Evolutionary conservation across 1,284 basidiomycete species (phyloP).

Genomic region (Tremellales sp.): DNA sequence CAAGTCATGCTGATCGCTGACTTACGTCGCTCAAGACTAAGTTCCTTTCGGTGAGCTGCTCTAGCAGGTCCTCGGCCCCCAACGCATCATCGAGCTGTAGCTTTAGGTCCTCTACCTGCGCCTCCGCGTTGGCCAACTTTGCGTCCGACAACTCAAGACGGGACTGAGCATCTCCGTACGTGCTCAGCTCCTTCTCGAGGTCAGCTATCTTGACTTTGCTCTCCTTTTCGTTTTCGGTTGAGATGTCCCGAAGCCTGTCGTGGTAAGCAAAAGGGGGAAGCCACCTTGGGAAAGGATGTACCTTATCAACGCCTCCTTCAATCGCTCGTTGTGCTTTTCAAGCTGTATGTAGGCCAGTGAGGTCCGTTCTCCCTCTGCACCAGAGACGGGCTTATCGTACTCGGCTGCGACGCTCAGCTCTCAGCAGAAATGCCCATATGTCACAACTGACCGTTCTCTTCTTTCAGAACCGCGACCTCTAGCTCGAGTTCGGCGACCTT

Average conservation of each 20-base stretch:
- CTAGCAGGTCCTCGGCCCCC: slow-evolving; percentile 92
- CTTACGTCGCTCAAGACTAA: slow-evolving; percentile 78
- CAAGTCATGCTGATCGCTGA: slow-evolving; percentile 1
- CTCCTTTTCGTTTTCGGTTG: slow-evolving; percentile 80
- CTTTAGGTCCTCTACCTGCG: slow-evolving; percentile 90
- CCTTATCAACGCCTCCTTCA: slow-evolving; percentile 90
- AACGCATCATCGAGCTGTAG: slow-evolving; percentile 90
- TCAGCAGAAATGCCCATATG: no score
- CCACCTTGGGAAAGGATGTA: slow-evolving; percentile 31
- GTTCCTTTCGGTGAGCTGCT: slow-evolving; percentile 92
- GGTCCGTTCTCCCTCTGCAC: slow-evolving; percentile 54
- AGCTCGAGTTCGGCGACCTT: slow-evolving; percentile 74
- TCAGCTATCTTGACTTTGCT: slow-evolving; percentile 75
- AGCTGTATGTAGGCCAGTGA: slow-evolving; percentile 81
- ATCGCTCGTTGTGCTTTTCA: slow-evolving; percentile 90
- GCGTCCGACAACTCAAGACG: slow-evolving; percentile 73
- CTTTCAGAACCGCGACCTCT: slow-evolving; percentile 72
- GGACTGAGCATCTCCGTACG: slow-evolving; percentile 44
- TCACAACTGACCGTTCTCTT: slow-evolving; percentile 49
- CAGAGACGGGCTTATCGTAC: slow-evolving; percentile 50
- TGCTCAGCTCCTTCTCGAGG: slow-evolving; percentile 76
- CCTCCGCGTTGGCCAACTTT: slow-evolving; percentile 78
- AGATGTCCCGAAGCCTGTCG: slow-evolving; percentile 74
- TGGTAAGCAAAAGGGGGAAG: slow-evolving; percentile 4
- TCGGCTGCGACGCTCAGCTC: slow-evolving; percentile 25